Conservation (phyloP, 1,284 basidiomycete species). For the Meripilus lineatus region DNA sequence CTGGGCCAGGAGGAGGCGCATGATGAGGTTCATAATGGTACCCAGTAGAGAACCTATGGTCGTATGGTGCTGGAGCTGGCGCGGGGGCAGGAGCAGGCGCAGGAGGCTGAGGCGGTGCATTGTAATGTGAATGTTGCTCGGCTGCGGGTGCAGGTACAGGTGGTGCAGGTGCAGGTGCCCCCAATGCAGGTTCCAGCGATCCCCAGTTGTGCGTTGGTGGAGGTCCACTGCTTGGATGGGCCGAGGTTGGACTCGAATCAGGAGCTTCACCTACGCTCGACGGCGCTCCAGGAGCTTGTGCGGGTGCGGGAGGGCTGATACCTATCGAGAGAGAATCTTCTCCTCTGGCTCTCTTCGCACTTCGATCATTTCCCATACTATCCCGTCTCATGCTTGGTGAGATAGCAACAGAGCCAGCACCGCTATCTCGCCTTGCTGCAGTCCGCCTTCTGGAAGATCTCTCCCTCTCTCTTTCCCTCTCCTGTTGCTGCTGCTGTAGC, state of each 20-base stretch:
- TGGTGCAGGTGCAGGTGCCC: slow-evolving; percentile 12
- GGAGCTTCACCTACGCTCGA: slow-evolving; percentile 7
- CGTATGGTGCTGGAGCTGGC: slow-evolving; percentile 20
- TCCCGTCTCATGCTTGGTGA: background rate
- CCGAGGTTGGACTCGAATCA: slow-evolving; percentile 16
- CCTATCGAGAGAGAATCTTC: background rate
- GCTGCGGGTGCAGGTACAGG: slow-evolving; percentile 13
- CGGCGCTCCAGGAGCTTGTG: slow-evolving; percentile 10
- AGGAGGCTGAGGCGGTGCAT: background rate
- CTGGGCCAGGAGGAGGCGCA: slow-evolving; percentile 14
- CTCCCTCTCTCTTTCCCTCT: slow-evolving; percentile 20
- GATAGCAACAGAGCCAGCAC: slow-evolving; percentile 4
- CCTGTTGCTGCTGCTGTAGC: too few relatives aligned
- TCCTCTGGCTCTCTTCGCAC: background rate
- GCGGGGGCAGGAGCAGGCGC: slow-evolving; percentile 11
- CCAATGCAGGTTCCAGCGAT: slow-evolving; percentile 19
- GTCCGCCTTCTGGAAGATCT: slow-evolving; percentile 14
- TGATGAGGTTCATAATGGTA: slow-evolving; percentile 13
- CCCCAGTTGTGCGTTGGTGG: slow-evolving; percentile 12
- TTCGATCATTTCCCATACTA: background rate
- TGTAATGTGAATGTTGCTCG: background rate
- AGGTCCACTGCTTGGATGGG: slow-evolving; percentile 8
- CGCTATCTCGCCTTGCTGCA: slow-evolving; percentile 17
- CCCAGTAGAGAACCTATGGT: slow-evolving; percentile 22
- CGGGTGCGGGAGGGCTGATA: slow-evolving; percentile 4